Conservation (phyloP, 23 red algal genomes). For the Gracilaria domingensis region DNA sequence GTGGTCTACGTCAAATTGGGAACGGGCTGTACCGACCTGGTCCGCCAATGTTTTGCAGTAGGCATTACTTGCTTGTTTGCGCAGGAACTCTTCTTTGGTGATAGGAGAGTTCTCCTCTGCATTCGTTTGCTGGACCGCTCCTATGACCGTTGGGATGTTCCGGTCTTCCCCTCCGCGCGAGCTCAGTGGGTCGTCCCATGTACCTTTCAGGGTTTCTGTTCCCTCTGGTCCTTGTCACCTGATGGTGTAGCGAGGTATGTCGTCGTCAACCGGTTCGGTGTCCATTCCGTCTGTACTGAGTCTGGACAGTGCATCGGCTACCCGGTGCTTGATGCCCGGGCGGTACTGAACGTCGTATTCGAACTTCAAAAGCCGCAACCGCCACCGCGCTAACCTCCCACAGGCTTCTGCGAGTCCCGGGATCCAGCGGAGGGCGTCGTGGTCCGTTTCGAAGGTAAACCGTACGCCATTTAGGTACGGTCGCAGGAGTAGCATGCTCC, state of each 20-base stretch:
- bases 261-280: neutral
- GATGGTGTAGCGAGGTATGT: neutral
- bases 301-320: conserved; percentile 5
- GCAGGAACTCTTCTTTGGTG: neutral
- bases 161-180: no score
- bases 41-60: neutral
- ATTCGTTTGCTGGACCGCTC: neutral
- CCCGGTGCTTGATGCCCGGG: neutral
- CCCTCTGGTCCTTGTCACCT: neutral
- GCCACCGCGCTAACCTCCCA: conserved; percentile 11
- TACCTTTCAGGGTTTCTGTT: neutral
- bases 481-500: neutral
- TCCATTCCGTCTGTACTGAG: neutral
- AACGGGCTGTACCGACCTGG: neutral
- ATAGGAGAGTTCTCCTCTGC: conserved; percentile 8
- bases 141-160: no score
- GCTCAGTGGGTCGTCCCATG: neutral
- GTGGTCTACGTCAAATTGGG: neutral
- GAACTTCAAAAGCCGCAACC: conserved; percentile 8
- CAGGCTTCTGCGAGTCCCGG: neutral
- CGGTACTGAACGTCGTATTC: conserved; percentile 22
- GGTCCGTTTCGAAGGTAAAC: conserved; percentile 15
- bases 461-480: neutral
- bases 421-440: conserved; percentile 13
- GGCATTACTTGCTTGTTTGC: neutral